These are phyloP conservation scores for Earliella scabrosa DNA, from an alignment of 1,284 basidiomycete species.

Conservation along the genomic window DNA sequence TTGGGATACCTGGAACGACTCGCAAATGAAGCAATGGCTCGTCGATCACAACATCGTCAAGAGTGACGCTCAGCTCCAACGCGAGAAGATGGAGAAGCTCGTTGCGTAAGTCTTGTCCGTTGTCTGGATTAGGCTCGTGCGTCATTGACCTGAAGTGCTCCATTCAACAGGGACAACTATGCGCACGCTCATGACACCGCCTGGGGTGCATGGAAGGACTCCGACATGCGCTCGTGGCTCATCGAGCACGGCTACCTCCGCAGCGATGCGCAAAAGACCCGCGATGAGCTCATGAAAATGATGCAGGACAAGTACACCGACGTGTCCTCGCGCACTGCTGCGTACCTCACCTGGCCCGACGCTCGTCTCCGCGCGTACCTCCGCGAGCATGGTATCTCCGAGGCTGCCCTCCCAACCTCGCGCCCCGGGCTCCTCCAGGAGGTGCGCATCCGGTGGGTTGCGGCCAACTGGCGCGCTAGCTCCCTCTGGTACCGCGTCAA, in stretches of 20 bases:
- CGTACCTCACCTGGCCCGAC: constrained; percentile 89
- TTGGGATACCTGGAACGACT: constrained; percentile 75
- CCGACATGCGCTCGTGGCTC: constrained; percentile 79
- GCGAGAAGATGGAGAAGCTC: constrained; percentile 80
- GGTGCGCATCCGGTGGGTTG: constrained; percentile 66
- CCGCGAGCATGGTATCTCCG: constrained; percentile 72
- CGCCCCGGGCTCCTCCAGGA: constrained; percentile 81
- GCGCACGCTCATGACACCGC: constrained; percentile 66
- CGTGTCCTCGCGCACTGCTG: constrained; percentile 46
- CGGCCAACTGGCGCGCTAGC: constrained; percentile 58
- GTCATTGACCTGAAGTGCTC: background rate
- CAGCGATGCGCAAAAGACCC: constrained; percentile 65
- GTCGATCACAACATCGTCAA: constrained; percentile 72
- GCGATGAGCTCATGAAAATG: constrained; percentile 72
- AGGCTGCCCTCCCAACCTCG: constrained; percentile 62
- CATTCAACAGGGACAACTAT: constrained; percentile 70
- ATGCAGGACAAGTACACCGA: constrained; percentile 69
- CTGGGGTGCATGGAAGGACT: constrained; percentile 80
- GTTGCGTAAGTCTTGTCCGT: constrained; percentile 50
- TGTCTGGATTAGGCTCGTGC: background rate
- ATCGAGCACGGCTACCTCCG: constrained; percentile 76
- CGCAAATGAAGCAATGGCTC: constrained; percentile 71
- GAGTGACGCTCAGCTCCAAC: constrained; percentile 68
- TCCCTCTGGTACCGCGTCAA: constrained; percentile 58
- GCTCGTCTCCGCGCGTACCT: constrained; percentile 86